These are phyloP conservation scores for Trichosporon asahii DNA, from an alignment of 1,284 basidiomycete genomes.

Conservation along the genomic window DNA sequence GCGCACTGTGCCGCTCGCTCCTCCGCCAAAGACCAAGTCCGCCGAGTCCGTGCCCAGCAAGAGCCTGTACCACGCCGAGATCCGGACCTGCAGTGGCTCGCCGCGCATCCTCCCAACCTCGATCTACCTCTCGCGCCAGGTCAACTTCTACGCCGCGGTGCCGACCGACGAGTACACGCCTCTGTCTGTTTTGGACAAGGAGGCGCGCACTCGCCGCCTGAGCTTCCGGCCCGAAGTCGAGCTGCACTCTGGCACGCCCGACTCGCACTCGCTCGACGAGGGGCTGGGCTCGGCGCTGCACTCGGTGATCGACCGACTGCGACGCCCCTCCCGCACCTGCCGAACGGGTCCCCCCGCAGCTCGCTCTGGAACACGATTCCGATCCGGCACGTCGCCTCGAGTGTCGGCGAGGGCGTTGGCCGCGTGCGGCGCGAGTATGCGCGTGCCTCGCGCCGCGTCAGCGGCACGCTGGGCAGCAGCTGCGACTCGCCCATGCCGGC, in stretches of 20 bases:
- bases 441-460: constrained; percentile 18
- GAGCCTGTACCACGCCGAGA: constrained; percentile 70
- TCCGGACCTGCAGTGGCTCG: constrained; percentile 66
- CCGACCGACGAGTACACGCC: constrained; percentile 75
- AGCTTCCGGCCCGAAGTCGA: constrained; percentile 69
- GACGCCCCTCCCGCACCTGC: constrained; percentile 67
- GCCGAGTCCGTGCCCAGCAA: constrained; percentile 44
- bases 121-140: constrained; percentile 75
- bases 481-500: not conserved
- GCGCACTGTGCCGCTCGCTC: not conserved
- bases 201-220: constrained; percentile 61
- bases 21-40: not conserved
- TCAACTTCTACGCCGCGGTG: constrained; percentile 66
- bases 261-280: constrained; percentile 64
- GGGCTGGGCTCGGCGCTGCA: constrained; percentile 70
- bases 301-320: constrained; percentile 59
- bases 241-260: constrained; percentile 50
- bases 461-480: constrained; percentile 9
- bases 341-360: constrained; percentile 59
- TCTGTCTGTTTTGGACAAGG: constrained; percentile 64
- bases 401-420: constrained; percentile 43
- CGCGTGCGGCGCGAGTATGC: constrained; percentile 43
- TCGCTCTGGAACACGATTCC: constrained; percentile 39
- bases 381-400: constrained; percentile 41
- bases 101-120: constrained; percentile 63